Percentiles rank a stretch among this genome's conserved stretches.
phyloP scores from a whole-genome alignment of 768 basidiomycete genomes.

The Suillus tomentosus region DNA sequence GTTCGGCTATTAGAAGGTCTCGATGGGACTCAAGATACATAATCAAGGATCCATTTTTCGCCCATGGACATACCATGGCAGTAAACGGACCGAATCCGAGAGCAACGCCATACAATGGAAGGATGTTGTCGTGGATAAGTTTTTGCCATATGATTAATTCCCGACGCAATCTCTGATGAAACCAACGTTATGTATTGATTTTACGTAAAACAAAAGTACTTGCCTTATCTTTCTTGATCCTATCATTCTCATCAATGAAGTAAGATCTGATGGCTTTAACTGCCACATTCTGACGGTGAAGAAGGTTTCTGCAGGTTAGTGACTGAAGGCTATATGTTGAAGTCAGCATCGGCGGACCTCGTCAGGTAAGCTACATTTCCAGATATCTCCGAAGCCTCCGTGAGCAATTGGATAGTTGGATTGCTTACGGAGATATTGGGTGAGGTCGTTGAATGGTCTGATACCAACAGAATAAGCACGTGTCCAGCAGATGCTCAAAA shows the following conservation, averaged over 20 bases:
- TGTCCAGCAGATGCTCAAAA: neutral
- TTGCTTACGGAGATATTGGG: neutral
- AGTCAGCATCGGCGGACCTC: neutral
- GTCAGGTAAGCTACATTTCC: slow-evolving; percentile 6
- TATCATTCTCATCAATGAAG: slow-evolving; percentile 6
- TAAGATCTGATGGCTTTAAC: slow-evolving; percentile 14
- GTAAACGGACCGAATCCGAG: slow-evolving; percentile 24
- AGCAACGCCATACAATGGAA: slow-evolving; percentile 23
- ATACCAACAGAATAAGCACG: neutral
- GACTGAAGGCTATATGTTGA: neutral
- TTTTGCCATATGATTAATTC: slow-evolving; percentile 26
- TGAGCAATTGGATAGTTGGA: slow-evolving; percentile 9
- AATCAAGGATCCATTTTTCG: slow-evolving; percentile 21
- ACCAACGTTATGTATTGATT: neutral
- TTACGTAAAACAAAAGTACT: neutral
- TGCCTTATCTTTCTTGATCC: slow-evolving; percentile 9
- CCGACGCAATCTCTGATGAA: slow-evolving; percentile 20
- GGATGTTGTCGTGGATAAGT: slow-evolving; percentile 24
- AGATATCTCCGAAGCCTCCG: slow-evolving; percentile 13
- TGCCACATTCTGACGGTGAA: neutral
- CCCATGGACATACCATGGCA: slow-evolving; percentile 28
- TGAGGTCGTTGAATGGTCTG: slow-evolving; percentile 6
- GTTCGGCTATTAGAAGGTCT: slow-evolving; percentile 13
- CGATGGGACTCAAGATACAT: slow-evolving; percentile 17
- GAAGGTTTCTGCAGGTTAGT: neutral